A percentile compares a stretch with the other conserved stretches of the same genome.
phyloP scores from a whole-genome alignment of 208 protist genomes.

The Balamuthia mandrillaris region DNA sequence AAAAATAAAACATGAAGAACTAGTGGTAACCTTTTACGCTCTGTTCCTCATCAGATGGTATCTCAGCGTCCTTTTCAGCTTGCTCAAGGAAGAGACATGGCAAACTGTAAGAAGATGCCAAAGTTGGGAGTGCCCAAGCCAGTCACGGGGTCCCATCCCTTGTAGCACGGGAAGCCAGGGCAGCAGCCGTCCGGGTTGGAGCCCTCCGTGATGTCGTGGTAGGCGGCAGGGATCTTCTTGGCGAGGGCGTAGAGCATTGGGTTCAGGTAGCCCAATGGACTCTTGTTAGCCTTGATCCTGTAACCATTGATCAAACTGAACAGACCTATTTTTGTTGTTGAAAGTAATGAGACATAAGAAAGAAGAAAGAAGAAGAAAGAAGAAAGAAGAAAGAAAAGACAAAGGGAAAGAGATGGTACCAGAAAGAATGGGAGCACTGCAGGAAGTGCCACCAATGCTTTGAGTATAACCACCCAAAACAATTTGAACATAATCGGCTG shows the following conservation, averaged over 20 bases:
- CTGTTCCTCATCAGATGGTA: no score
- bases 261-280: conserved; percentile 71
- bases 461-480: neutral
- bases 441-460: conserved; percentile 14
- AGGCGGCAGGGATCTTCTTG: neutral
- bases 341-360: neutral
- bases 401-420: conserved; percentile 31
- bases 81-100: neutral
- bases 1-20: no score
- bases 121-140: conserved; percentile 26
- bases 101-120: neutral
- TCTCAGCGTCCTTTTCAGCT: no score
- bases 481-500: conserved; percentile 22
- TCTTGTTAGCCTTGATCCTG: conserved; percentile 46
- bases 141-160: conserved; percentile 19
- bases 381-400: no score
- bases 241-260: conserved; percentile 59
- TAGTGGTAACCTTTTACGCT: no score
- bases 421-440: conserved; percentile 6
- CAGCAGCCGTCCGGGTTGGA: conserved; percentile 44
- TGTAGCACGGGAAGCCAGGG: neutral
- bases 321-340: neutral
- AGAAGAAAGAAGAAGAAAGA: no score
- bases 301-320: no score
- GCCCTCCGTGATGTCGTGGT: conserved; percentile 63